These are phyloP conservation scores for Beverwykella pulmonaria DNA, from an alignment of 495 filamentous ascomycete species.

Conservation along the genomic window DNA sequence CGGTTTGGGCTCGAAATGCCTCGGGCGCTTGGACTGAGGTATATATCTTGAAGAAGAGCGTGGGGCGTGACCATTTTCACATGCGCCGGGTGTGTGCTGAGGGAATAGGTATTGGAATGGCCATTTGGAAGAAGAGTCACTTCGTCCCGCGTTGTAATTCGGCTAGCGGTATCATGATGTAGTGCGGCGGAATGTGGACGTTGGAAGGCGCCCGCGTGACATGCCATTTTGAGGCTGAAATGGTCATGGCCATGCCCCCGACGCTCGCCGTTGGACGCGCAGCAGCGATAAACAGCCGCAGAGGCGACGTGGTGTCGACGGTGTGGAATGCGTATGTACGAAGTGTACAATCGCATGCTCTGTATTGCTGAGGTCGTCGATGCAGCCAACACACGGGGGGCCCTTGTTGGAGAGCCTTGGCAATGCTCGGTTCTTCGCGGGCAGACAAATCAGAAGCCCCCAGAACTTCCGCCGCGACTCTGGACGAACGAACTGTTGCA, in stretches of 20 bases:
- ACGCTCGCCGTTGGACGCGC: background rate
- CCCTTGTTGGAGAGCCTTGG: background rate
- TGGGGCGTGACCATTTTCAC: background rate
- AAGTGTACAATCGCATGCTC: background rate
- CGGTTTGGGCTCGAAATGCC: background rate
- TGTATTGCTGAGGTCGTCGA: background rate
- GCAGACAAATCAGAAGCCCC: background rate
- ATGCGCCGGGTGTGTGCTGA: background rate
- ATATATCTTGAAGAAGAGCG: background rate
- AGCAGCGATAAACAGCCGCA: background rate
- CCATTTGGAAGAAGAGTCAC: background rate
- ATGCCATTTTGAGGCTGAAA: background rate
- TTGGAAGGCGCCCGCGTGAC: background rate
- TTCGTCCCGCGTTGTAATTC: too few relatives aligned
- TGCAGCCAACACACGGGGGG: background rate
- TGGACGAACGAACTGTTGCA: background rate
- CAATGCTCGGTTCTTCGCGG: background rate
- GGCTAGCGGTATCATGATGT: background rate
- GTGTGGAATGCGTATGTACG: background rate
- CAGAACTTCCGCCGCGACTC: background rate
- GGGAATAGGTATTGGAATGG: background rate
- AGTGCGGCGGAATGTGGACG: background rate
- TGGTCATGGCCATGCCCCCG: background rate
- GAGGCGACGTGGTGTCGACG: background rate
- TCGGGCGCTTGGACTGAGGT: background rate